These are phyloP conservation scores for Pouteria glomerata DNA, from an alignment of 148 eudicot species.

Conservation along the genomic window DNA sequence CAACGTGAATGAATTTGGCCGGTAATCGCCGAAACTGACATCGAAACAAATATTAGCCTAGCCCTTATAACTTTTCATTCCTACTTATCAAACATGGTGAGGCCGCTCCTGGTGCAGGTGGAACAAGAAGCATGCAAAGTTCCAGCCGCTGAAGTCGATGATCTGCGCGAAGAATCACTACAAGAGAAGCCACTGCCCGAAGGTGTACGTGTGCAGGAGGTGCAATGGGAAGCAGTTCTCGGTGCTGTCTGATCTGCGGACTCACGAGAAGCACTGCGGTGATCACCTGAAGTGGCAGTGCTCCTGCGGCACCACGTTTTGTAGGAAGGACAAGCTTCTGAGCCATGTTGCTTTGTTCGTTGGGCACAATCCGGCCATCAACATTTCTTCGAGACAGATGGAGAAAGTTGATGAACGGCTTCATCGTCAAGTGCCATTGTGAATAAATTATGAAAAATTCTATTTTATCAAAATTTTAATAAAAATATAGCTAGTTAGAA, in stretches of 20 bases:
- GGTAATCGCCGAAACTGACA: too few species aligned
- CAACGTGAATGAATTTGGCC: too few species aligned
- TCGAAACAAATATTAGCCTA: too few species aligned
- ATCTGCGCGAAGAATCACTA: conserved; percentile 90
- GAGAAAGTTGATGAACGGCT: conserved; percentile 2
- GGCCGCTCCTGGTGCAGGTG: conserved; percentile 70
- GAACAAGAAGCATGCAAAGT: conserved; percentile 69
- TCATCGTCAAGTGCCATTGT: neutral
- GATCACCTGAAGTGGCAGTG: conserved; percentile 77
- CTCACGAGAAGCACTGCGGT: conserved; percentile 94
- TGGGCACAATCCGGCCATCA: conserved; percentile 55
- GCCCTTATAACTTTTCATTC: too few species aligned
- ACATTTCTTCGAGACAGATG: conserved; percentile 1
- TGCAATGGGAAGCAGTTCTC: conserved; percentile 73
- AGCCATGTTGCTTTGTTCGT: conserved; percentile 77
- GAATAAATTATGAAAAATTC: neutral
- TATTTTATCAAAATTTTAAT: too few species aligned
- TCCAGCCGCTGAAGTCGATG: conserved; percentile 85
- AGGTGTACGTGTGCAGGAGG: conserved; percentile 75
- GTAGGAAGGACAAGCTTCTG: conserved; percentile 93
- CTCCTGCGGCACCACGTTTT: conserved; percentile 85
- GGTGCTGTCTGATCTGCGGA: conserved; percentile 71
- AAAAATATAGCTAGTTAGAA: too few species aligned
- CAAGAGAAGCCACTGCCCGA: conserved; percentile 89
- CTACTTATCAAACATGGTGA: too few species aligned